Conservation (phyloP, 1,284 basidiomycete species). For the Moniliophthora roreri region DNA sequence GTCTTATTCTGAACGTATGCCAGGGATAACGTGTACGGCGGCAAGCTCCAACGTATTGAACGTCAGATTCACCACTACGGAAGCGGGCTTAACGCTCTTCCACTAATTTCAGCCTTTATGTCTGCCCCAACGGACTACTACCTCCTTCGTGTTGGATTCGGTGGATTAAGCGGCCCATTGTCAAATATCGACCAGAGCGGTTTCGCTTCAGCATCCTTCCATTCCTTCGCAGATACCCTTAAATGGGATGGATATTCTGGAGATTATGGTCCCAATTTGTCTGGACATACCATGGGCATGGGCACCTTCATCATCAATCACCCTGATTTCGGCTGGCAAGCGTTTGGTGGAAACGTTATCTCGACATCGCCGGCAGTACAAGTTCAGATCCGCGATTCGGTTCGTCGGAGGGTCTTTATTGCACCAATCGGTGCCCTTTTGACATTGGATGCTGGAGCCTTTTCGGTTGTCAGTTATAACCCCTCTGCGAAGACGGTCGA, state of each 20-base stretch:
- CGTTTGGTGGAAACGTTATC: constrained; percentile 52
- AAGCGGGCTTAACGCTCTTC: constrained; percentile 56
- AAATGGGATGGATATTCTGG: constrained; percentile 61
- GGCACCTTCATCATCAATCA: constrained; percentile 55
- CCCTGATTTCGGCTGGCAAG: constrained; percentile 63
- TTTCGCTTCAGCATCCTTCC: constrained; percentile 59
- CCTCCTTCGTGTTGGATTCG: constrained; percentile 54
- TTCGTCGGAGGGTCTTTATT: constrained; percentile 51
- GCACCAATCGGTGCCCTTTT: constrained; percentile 49
- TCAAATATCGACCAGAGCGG: constrained; percentile 58
- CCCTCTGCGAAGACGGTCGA: not conserved
- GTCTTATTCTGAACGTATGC: not conserved
- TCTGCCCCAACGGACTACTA: constrained; percentile 48
- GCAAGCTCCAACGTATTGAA: constrained; percentile 56
- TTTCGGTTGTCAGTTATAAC: constrained; percentile 20
- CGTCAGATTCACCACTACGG: constrained; percentile 63
- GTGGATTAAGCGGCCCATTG: constrained; percentile 50
- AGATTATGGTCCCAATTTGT: constrained; percentile 62
- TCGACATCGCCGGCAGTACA: constrained; percentile 39
- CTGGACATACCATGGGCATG: constrained; percentile 54
- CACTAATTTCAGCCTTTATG: constrained; percentile 51
- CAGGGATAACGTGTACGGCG: constrained; percentile 60
- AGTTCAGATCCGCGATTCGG: constrained; percentile 47
- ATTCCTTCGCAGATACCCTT: constrained; percentile 56
- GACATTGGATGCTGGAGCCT: constrained; percentile 56